Evolutionary conservation across 1,284 basidiomycete species (phyloP), one percentile per base, ranked within the genome.

Genomic region (Sanghuangporus baumii): DNA sequence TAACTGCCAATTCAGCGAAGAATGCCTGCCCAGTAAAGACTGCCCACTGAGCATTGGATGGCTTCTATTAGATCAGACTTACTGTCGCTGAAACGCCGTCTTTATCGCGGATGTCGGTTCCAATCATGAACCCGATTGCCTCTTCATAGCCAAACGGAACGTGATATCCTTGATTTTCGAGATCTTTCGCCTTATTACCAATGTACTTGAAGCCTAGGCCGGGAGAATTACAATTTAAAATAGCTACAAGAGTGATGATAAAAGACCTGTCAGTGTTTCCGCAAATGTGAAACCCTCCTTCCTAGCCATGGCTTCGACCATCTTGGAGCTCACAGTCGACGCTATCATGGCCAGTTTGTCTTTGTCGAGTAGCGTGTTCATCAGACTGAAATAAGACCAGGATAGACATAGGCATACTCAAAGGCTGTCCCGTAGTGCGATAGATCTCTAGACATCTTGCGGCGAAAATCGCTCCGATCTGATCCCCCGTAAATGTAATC

Each of bases 41-140:
- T 8, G 59, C 36, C 23, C 37, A 36, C 57, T 31, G 46, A 23
- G 31, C 34, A 31, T 59, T 36, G 43, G 50, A 51, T 65, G 36
- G 58, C 55, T 58, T 20, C 12, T 12, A 43, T n/a, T 7, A 26
- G 18, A 38, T 43, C 7, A 40, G 48, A 60, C 77, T 67, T 66
- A 91, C 89, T 23, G 86, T 84, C 3, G 89, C 88, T 60, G 89
- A 82, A 54, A 94, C 83, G 2, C 92, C 92, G 70, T 94, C 92
- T 70, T 94, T 94, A 71, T 94, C 93, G 37, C 89, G 80, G 66
- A 94, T 83, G 51, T 85, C 77, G 6, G 81, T 75, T 12, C 89
- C 89, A 71, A 92, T 86, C 90, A 93, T 93, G 70, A 83, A 94
- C 1, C 92, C 90, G 61, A 94, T 93, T 0, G 93, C 93, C 73